Base-by-base conservation (phyloP, 345 rosid genomes). In the Eucalyptus pauciflora region DNA sequence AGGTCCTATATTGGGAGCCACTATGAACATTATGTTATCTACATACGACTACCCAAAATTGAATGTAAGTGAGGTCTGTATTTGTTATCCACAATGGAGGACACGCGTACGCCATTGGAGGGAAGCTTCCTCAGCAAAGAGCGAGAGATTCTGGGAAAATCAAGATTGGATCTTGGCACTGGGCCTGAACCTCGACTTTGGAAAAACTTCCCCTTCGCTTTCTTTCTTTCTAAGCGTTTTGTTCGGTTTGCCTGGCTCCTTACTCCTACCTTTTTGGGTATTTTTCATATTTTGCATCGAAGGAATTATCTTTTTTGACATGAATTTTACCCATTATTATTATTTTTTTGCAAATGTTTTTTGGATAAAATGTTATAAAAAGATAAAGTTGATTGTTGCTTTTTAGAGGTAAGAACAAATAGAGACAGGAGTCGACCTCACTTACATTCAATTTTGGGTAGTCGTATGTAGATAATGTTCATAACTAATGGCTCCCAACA, bases 101-200 rank as follows among this genome's bases (percentile, higher is more conserved):
- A 5, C 13, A 96, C 31, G 93, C 96, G 91, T 94, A 95, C 86
- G 95, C 96, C 97, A 95, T 22, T 25, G 76, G 56, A 64, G 41
- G 8, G 54, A 18, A 51, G 20, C 25, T 24, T 33, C 11, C 45
- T 86, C 20, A 51, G 41, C 76, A 4, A 16, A 18, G 52, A 46
- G 54, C 3, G 18, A 20, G 31, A 85, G 31, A 8, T 24, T 22
- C 16, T 10, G 54, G 3, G 51, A 27, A 14, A 12, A 85, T 10
- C 5, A 37, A 71, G 81, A 37, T 71, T 33, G 81, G 81, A 10
- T 71, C 14, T 71, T 18, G 64, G 81, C 81, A 33, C 14, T 8
- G 81, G 0, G 4, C 43, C 12, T 33, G 54, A 11, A 54, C 71
- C n/a, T 3, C 9, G 17, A n/a, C 76, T 15, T 67, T 2, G 76